These are phyloP conservation scores for Solanum chacoense DNA, from an alignment of 305 asterid species.

Conservation along the genomic window DNA sequence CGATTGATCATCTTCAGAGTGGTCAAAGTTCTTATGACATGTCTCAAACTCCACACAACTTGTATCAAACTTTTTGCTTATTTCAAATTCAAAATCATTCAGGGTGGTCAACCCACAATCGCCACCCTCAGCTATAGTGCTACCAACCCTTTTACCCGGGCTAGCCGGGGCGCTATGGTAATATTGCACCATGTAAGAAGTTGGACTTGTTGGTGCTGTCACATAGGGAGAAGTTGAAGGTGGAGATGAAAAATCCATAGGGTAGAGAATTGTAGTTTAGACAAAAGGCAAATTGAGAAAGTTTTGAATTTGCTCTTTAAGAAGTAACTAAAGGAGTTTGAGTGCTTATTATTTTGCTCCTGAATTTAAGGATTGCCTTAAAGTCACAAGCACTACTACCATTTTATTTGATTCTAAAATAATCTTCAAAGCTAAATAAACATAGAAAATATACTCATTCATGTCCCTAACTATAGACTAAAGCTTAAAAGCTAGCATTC, in stretches of 20 bases:
- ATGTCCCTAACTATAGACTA: slow-evolving; percentile 12
- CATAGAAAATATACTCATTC: slow-evolving; percentile 22
- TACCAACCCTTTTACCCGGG: slow-evolving; percentile 15
- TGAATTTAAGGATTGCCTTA: slow-evolving; percentile 44
- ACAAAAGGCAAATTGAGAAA: slow-evolving; percentile 18
- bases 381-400: slow-evolving; percentile 24
- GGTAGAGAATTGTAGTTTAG: background rate
- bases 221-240: slow-evolving; percentile 28
- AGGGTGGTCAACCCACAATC: background rate
- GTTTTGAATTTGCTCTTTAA: slow-evolving; percentile 2
- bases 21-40: slow-evolving; percentile 5
- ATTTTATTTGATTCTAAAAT: slow-evolving; percentile 15
- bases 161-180: slow-evolving; percentile 53
- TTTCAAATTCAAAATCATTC: slow-evolving; percentile 55
- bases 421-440: slow-evolving; percentile 22
- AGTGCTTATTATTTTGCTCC: slow-evolving; percentile 22
- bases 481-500: slow-evolving; percentile 15
- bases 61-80: slow-evolving; percentile 28
- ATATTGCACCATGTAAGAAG: slow-evolving; percentile 18
- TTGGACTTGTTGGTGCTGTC: slow-evolving; percentile 46
- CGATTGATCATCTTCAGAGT: background rate
- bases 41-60: slow-evolving; percentile 1
- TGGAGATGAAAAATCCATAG: slow-evolving; percentile 22
- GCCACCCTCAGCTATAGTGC: background rate
- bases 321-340: background rate